Percentiles rank a stretch among this genome's conserved stretches.
Conservation (phyloP, 176 grass and related monocot species). For the Miscanthus lutarioriparius region DNA sequence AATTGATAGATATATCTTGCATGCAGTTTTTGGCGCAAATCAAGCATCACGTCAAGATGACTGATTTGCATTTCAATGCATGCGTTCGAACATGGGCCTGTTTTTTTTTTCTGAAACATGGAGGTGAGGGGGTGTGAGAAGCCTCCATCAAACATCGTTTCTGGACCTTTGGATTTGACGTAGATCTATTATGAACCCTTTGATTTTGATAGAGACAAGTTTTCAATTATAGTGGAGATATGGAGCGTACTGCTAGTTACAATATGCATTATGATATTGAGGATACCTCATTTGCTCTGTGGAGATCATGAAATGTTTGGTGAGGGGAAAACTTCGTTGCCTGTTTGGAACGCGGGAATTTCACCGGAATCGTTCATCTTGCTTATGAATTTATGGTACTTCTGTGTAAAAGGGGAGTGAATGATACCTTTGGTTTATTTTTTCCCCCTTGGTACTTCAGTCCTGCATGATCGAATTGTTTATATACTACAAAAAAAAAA, state of each 20-base stretch:
- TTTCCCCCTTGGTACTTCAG: neutral
- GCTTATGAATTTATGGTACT: neutral
- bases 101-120: too few species aligned
- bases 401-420: neutral
- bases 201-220: too few species aligned
- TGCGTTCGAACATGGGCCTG: too few species aligned
- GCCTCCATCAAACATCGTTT: too few species aligned
- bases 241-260: neutral
- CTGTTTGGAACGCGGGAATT: neutral
- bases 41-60: too few species aligned
- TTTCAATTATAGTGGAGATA: too few species aligned
- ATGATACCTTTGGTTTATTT: neutral
- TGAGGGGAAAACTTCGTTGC: neutral
- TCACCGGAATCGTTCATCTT: neutral
- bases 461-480: neutral
- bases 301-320: conserved; percentile 9
- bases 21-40: too few species aligned
- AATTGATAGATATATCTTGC: too few species aligned
- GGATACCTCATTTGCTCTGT: neutral
- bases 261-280: neutral
- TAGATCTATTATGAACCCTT: too few species aligned
- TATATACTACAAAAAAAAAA: neutral
- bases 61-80: too few species aligned
- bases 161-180: too few species aligned
- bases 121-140: too few species aligned